Conservation (phyloP, 257 asterid species). For the Ophiorrhiza pumila region DNA sequence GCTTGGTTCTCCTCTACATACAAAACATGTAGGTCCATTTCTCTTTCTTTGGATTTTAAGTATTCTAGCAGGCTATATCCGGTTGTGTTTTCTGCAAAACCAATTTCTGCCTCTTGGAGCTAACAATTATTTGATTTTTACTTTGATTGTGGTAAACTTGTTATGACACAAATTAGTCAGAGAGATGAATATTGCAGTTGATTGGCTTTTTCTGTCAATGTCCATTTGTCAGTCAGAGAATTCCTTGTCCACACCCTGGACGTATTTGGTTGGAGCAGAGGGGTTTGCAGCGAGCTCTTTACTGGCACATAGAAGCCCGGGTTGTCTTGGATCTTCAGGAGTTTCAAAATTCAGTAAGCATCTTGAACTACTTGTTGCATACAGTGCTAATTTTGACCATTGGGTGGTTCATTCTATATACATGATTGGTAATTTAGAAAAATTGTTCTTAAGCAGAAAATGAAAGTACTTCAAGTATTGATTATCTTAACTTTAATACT, state of each 20-base stretch:
- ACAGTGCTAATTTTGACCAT: not conserved
- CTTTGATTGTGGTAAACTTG: not conserved
- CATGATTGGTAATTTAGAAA: not conserved
- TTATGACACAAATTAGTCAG: not conserved
- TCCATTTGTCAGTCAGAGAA: conserved; percentile 56
- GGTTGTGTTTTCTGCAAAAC: too few relatives aligned
- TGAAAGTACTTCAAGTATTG: not conserved
- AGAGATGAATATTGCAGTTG: not conserved
- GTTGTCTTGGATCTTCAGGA: conserved; percentile 95
- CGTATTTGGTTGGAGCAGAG: conserved; percentile 98
- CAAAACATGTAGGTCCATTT: not conserved
- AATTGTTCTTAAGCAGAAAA: not conserved
- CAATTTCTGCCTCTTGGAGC: not conserved
- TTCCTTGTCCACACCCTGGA: conserved; percentile 89
- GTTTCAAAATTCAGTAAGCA: conserved; percentile 55
- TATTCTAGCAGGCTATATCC: too few relatives aligned
- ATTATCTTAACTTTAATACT: not conserved
- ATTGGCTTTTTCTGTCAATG: conserved; percentile 2
- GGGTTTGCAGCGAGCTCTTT: conserved; percentile 86
- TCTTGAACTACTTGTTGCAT: not conserved
- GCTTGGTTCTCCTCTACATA: not conserved
- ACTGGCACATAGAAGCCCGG: conserved; percentile 98
- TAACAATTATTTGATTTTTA: not conserved
- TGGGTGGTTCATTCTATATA: not conserved
- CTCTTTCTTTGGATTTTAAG: too few relatives aligned